These are phyloP conservation scores for Alternaria sp. DNA, from an alignment of 2,329 filamentous ascomycete species.

Conservation along the genomic window DNA sequence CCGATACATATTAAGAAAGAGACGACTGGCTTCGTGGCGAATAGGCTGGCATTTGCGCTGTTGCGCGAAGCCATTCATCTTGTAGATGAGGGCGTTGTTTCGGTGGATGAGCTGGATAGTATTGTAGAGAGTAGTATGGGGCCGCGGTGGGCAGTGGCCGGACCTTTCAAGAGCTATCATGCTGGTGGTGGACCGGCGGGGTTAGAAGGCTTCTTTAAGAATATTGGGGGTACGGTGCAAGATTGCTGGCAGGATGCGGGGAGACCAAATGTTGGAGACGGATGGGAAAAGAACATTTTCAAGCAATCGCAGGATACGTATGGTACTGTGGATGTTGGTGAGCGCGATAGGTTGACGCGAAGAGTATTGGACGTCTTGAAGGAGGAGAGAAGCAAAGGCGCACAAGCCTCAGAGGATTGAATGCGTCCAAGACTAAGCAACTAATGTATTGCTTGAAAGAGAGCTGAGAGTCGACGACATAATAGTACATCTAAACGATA, in stretches of 20 bases:
- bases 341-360: constrained; percentile 53
- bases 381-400: constrained; percentile 29
- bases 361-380: constrained; percentile 50
- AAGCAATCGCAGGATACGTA: constrained; percentile 56
- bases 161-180: constrained; percentile 66
- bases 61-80: constrained; percentile 63
- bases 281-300: constrained; percentile 57
- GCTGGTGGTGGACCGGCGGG: constrained; percentile 64
- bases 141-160: constrained; percentile 44
- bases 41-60: constrained; percentile 64
- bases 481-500: constrained; percentile 46
- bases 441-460: background rate
- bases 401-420: background rate
- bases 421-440: background rate
- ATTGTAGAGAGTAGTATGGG: constrained; percentile 48
- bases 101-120: constrained; percentile 60
- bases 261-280: constrained; percentile 49
- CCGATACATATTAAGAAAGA: constrained; percentile 61
- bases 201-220: constrained; percentile 60
- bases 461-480: background rate
- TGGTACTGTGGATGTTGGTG: constrained; percentile 50
- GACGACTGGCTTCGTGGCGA: constrained; percentile 63
- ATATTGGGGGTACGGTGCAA: constrained; percentile 63
- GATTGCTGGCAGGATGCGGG: constrained; percentile 61
- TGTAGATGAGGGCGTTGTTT: constrained; percentile 60